Evolutionary conservation across 768 basidiomycete species (phyloP), one percentile per base, ranked within the genome.

Genomic region (Naganishia onofrii): DNA sequence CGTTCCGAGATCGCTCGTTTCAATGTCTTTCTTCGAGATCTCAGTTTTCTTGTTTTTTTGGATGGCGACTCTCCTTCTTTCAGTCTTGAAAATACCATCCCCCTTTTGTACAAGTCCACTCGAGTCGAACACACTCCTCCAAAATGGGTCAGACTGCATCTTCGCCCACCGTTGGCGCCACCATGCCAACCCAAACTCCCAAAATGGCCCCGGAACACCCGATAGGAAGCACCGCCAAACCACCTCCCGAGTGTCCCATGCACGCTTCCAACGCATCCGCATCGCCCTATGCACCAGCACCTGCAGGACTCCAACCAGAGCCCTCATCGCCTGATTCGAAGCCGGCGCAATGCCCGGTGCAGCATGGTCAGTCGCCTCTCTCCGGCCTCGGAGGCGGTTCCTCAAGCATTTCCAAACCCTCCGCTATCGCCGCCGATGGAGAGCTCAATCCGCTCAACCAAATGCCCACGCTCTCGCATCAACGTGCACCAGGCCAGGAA

Each of bases 391-490:
- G 60, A 42, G 60, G 60, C 38, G 60, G 38, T 10, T 21, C n/a
- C n/a, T n/a, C n/a, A n/a, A n/a, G n/a, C n/a, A n/a, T n/a, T 0
- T 19, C 29, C 66, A 55, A 51, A 10, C 23, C 46, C 42, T 8
- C 42, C 7, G 15, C 42, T 15, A 42, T 15, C 7, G 5, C 15
- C 29, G 46, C 19, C 13, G 23, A 53, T 3, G 65, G 70, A 26
- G 70, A 72, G 13, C 79, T 93, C 66, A 90, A 91, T 77, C 86
- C 87, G 0, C 81, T 84, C 63, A 98, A 96, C 82, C 88, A 93
- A 76, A 96, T 98, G 85, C 95, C 95, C 0, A 75, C 81, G n/a
- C 87, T 94, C 36, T 84, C 89, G 0, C 91, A 94, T 76, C 82
- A 83, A 0, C 88, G 86, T 0, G 83, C 88, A 0, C 84, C 86